These are phyloP conservation scores for Volvox carteri DNA, from an alignment of 163 green algal genomes.

Conservation along the genomic window DNA sequence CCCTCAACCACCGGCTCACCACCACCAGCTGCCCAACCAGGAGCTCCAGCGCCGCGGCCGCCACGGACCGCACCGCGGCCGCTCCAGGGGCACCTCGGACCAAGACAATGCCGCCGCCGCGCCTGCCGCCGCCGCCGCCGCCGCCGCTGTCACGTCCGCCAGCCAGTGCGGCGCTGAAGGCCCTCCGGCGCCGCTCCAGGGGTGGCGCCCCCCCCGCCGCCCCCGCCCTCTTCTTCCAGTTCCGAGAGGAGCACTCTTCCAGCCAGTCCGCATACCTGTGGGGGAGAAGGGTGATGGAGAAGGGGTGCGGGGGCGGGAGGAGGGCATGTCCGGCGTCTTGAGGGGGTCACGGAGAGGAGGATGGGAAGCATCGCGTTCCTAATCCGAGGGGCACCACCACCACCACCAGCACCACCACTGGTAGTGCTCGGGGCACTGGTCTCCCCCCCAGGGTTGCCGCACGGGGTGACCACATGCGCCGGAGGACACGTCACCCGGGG, in stretches of 20 bases:
- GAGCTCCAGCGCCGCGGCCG: background rate
- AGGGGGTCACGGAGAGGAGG: too few relatives aligned
- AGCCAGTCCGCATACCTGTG: constrained; percentile 23
- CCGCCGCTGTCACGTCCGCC: background rate
- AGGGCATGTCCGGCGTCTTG: too few relatives aligned
- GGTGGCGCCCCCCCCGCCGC: background rate
- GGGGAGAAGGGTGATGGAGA: background rate
- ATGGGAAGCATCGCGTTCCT: too few relatives aligned
- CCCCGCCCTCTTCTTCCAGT: background rate
- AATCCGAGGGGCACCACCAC: too few relatives aligned
- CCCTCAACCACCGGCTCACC: too few relatives aligned
- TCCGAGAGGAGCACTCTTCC: background rate
- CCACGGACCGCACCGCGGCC: background rate
- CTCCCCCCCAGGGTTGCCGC: too few relatives aligned
- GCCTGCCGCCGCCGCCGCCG: background rate
- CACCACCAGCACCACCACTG: too few relatives aligned
- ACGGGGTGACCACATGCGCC: too few relatives aligned
- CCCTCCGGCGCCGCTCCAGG: background rate
- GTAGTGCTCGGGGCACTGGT: too few relatives aligned
- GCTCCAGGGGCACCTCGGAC: too few relatives aligned
- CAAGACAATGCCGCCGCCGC: too few relatives aligned
- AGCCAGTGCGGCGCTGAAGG: background rate
- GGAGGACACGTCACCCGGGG: too few relatives aligned
- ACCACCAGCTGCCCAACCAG: background rate
- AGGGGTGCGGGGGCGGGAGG: background rate